Conservation (phyloP, 2,329 filamentous ascomycete species). For the Penicillium freii region DNA sequence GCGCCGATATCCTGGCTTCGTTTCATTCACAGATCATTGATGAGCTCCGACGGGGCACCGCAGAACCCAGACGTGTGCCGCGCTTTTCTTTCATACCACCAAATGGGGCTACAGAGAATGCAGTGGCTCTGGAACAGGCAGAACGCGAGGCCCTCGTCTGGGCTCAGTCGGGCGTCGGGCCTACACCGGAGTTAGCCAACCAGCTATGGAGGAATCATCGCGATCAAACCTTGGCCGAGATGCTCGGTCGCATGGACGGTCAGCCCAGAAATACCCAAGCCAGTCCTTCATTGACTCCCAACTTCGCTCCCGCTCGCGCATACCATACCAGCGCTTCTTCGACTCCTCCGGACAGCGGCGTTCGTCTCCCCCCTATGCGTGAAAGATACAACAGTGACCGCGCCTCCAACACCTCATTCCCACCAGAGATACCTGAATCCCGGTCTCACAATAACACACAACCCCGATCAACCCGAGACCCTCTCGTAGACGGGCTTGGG, state of each 20-base stretch:
- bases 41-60: slow-evolving; percentile 33
- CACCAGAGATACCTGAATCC: slow-evolving; percentile 7
- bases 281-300: slow-evolving; percentile 37
- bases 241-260: slow-evolving; percentile 24
- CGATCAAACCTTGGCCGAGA: slow-evolving; percentile 33
- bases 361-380: slow-evolving; percentile 27
- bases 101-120: slow-evolving; percentile 28
- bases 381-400: slow-evolving; percentile 24
- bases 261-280: slow-evolving; percentile 1
- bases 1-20: slow-evolving; percentile 29
- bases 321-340: slow-evolving; percentile 29
- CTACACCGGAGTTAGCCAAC: slow-evolving; percentile 2
- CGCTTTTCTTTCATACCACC: slow-evolving; percentile 6
- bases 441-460: slow-evolving; percentile 24
- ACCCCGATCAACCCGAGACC: slow-evolving; percentile 20
- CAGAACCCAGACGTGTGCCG: slow-evolving; percentile 1
- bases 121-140: slow-evolving; percentile 30
- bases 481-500: slow-evolving; percentile 68
- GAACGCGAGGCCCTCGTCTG: slow-evolving; percentile 31
- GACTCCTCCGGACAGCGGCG: slow-evolving; percentile 19
- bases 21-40: slow-evolving; percentile 32
- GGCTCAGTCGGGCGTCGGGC: slow-evolving; percentile 5
- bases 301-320: slow-evolving; percentile 46
- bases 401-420: slow-evolving; percentile 30
- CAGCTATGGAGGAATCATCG: slow-evolving; percentile 20